These are phyloP conservation scores for Discostella stelligera DNA, from an alignment of 352 stramenopile species.

Conservation along the genomic window DNA sequence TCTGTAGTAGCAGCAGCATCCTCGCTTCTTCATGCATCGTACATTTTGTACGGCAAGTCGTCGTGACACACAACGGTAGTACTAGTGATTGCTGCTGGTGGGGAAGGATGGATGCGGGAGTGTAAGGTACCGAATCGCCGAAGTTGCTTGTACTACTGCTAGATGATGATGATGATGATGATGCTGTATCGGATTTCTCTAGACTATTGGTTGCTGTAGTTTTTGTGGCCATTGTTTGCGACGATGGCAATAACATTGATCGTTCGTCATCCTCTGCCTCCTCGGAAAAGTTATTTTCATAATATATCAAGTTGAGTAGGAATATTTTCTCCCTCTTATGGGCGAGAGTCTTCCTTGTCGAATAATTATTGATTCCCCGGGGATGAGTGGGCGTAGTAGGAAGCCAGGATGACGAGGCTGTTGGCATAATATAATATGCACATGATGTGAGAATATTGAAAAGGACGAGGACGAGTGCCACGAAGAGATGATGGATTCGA, in stretches of 20 bases:
- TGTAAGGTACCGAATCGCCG: neutral
- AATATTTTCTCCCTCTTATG: neutral
- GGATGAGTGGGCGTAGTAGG: neutral
- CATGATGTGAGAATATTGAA: neutral
- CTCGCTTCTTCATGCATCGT: too few species aligned
- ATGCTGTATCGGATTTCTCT: too few species aligned
- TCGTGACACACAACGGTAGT: constrained; percentile 33
- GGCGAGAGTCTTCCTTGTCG: neutral
- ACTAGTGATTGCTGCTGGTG: neutral
- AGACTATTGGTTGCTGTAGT: neutral
- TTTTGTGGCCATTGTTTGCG: neutral
- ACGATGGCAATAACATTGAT: neutral
- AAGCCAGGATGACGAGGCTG: neutral
- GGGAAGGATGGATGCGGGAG: neutral
- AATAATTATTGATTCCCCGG: neutral
- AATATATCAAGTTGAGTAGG: neutral
- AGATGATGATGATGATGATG: neutral
- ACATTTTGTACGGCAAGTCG: constrained; percentile 72
- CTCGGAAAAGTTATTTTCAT: neutral
- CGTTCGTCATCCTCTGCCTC: neutral
- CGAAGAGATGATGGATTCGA: neutral
- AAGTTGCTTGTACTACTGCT: neutral
- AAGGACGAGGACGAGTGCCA: neutral
- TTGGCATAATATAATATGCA: neutral
- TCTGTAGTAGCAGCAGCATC: too few species aligned